Percentiles rank a stretch among this genome's conserved stretches.
Conservation (phyloP, 768 basidiomycete genomes). For the Pisolithus microcarpus region DNA sequence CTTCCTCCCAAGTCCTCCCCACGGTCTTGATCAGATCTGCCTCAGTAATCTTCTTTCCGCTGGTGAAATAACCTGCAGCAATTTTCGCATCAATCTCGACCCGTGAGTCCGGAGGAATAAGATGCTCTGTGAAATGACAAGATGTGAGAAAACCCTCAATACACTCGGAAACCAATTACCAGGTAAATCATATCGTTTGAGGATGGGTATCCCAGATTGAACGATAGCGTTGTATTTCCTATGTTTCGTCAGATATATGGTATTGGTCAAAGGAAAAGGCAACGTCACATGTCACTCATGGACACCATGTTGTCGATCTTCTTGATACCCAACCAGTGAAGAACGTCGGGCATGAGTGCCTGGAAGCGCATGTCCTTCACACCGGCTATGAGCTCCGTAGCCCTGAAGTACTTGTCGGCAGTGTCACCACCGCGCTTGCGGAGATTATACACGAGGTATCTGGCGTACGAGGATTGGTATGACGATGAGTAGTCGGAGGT, state of each 20-base stretch:
- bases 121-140: slow-evolving; percentile 44
- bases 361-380: slow-evolving; percentile 96
- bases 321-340: slow-evolving; percentile 90
- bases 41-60: slow-evolving; percentile 66
- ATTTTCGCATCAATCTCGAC: slow-evolving; percentile 98
- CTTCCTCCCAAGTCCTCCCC: slow-evolving; percentile 86
- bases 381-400: slow-evolving; percentile 88
- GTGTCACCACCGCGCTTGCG: slow-evolving; percentile 92
- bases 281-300: slow-evolving; percentile 81
- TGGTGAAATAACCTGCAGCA: slow-evolving; percentile 87
- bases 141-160: not conserved
- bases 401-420: slow-evolving; percentile 90
- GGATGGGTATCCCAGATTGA: slow-evolving; percentile 76
- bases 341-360: slow-evolving; percentile 91
- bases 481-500: not conserved
- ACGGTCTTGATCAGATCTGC: slow-evolving; percentile 82
- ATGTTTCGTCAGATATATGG: not conserved
- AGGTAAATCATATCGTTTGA: slow-evolving; percentile 81
- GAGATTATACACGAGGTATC: slow-evolving; percentile 92
- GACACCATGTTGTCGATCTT: slow-evolving; percentile 87
- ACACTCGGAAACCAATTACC: slow-evolving; percentile 29
- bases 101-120: slow-evolving; percentile 82
- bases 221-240: slow-evolving; percentile 96
- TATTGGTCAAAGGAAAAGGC: slow-evolving; percentile 10
- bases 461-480: slow-evolving; percentile 20